A percentile compares a stretch with the other conserved stretches of the same genome.
phyloP scores from a whole-genome alignment of 352 stramenopile species.

The Pythium oligandrum region DNA sequence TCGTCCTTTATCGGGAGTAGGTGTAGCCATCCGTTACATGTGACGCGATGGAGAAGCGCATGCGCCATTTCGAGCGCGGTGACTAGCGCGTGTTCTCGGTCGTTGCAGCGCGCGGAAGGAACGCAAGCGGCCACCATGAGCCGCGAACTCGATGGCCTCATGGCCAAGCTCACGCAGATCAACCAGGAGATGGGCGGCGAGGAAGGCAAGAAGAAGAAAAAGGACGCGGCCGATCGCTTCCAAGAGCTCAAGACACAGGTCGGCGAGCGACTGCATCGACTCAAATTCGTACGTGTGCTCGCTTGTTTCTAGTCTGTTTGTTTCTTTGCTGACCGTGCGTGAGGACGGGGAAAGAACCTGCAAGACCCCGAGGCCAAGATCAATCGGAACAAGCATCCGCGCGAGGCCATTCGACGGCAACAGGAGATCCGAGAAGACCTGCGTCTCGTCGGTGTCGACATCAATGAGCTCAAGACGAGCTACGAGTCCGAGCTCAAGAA shows the following conservation, averaged over 20 bases:
- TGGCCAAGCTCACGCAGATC: constrained; percentile 70
- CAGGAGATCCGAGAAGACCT: constrained; percentile 82
- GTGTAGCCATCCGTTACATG: not conserved
- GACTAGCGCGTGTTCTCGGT: too few species aligned
- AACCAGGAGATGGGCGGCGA: constrained; percentile 79
- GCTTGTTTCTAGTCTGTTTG: not conserved
- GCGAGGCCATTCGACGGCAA: constrained; percentile 73
- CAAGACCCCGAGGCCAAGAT: constrained; percentile 66
- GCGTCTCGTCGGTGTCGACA: constrained; percentile 62
- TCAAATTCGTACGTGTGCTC: constrained; percentile 56
- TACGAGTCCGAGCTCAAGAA: constrained; percentile 78
- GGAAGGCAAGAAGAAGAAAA: constrained; percentile 62
- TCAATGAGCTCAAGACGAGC: constrained; percentile 62
- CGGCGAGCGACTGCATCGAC: constrained; percentile 63
- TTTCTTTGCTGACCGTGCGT: not conserved
- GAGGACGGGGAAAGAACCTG: constrained; percentile 31
- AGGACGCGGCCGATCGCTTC: constrained; percentile 65
- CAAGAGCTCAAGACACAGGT: constrained; percentile 80
- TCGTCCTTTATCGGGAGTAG: constrained; percentile 1
- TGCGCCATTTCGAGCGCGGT: too few species aligned
- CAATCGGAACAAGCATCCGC: constrained; percentile 68
- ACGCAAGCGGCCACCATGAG: constrained; percentile 30
- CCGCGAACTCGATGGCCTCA: constrained; percentile 69
- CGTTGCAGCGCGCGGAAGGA: too few species aligned
- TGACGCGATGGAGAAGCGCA: too few species aligned